A percentile compares a stretch with the other conserved stretches of the same genome.
These are phyloP conservation scores for Geotrichum europaeum DNA, from an alignment of 1,139 yeast species.

Conservation along the genomic window DNA sequence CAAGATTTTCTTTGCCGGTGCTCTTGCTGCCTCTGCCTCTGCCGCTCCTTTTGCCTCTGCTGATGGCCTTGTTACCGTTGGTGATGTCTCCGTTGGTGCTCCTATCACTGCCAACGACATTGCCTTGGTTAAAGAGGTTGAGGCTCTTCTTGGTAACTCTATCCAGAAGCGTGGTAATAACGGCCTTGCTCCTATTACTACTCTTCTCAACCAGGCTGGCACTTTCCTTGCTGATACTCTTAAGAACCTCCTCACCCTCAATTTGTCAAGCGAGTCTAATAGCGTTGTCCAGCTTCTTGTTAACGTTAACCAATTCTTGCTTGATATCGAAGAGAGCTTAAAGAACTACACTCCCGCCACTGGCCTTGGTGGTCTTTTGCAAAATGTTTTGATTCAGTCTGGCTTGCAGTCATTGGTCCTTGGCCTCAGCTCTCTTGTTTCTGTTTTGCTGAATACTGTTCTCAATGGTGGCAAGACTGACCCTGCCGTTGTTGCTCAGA, in stretches of 20 bases:
- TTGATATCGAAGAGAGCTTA: neutral
- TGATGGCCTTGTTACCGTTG: neutral
- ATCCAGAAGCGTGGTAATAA: neutral
- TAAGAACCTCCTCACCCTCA: neutral
- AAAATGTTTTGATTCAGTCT: slow-evolving; percentile 1
- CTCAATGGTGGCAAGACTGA: neutral
- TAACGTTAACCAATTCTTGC: neutral
- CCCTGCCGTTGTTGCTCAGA: slow-evolving; percentile 1
- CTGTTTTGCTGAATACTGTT: neutral
- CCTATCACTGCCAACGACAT: neutral
- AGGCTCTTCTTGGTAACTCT: neutral
- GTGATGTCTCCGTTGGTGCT: neutral
- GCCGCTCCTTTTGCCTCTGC: slow-evolving; percentile 3
- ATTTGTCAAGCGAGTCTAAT: neutral
- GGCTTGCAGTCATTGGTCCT: slow-evolving; percentile 2
- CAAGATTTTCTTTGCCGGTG: slow-evolving; percentile 2
- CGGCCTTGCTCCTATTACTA: neutral
- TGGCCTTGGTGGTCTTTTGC: slow-evolving; percentile 2
- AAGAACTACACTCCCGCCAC: slow-evolving; percentile 1
- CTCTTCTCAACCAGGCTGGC: neutral
- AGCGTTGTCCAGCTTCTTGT: neutral
- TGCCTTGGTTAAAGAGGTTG: neutral
- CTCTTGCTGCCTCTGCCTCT: slow-evolving; percentile 7
- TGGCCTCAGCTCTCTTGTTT: neutral
- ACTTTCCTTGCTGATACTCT: neutral